Percentiles rank a stretch among this genome's conserved stretches.
Conservation (phyloP, 2,329 filamentous ascomycete genomes). For the Atkinsonella hypoxylon region DNA sequence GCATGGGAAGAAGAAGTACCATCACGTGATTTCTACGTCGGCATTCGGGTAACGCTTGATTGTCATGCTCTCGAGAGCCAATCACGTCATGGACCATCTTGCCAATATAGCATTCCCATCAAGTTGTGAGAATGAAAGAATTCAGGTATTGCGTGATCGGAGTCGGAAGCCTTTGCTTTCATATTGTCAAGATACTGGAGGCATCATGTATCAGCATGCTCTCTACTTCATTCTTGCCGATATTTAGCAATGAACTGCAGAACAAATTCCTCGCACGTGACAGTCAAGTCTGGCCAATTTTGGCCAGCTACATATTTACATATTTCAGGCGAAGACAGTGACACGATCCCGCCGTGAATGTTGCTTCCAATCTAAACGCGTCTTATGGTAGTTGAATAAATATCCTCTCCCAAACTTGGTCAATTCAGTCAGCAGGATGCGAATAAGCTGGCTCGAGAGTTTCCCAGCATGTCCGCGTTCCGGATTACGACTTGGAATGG, state of each 20-base stretch:
- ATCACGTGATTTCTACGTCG: not conserved
- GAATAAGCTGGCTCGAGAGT: not conserved
- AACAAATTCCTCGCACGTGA: not conserved
- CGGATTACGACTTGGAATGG: conserved; percentile 84
- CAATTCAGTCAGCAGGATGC: not conserved
- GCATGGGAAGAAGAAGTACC: not conserved
- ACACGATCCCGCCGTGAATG: not conserved
- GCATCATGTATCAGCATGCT: too few relatives aligned
- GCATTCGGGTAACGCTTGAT: not conserved
- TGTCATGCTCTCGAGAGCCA: not conserved
- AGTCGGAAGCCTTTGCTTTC: too few relatives aligned
- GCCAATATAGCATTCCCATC: not conserved
- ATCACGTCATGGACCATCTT: not conserved
- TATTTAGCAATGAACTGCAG: not conserved
- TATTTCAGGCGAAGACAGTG: not conserved
- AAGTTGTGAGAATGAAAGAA: too few relatives aligned
- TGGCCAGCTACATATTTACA: not conserved
- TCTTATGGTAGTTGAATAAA: not conserved
- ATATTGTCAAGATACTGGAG: too few relatives aligned
- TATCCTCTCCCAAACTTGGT: not conserved
- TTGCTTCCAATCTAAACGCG: not conserved
- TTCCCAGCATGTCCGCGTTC: conserved; percentile 46
- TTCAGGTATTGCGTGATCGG: too few relatives aligned
- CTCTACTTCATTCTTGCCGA: not conserved
- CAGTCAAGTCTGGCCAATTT: not conserved